Conservation (phyloP, 2,329 filamentous ascomycete genomes). For the Cercospora sesami region DNA sequence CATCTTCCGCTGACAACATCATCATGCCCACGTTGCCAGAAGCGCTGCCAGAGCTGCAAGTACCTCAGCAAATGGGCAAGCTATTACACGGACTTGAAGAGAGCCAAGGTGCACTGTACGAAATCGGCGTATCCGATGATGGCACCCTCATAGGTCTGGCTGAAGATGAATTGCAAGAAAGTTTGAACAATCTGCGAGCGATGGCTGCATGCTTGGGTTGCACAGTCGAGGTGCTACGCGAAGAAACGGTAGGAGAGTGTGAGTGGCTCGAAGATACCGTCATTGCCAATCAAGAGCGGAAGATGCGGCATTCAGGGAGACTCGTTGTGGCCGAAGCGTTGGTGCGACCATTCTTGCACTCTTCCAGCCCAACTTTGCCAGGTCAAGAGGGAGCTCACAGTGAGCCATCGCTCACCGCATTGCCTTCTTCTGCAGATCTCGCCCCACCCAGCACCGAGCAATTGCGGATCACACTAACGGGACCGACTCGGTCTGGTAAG, state of each 20-base stretch:
- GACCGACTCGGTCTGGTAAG: slow-evolving; percentile 88
- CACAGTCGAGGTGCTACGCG: slow-evolving; percentile 74
- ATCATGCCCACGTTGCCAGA: slow-evolving; percentile 75
- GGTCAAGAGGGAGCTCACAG: slow-evolving; percentile 6
- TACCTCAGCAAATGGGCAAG: slow-evolving; percentile 54
- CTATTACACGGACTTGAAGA: slow-evolving; percentile 79
- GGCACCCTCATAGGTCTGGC: slow-evolving; percentile 85
- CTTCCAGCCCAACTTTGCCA: slow-evolving; percentile 25
- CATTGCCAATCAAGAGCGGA: slow-evolving; percentile 26
- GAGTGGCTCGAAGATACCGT: slow-evolving; percentile 62
- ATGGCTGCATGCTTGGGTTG: slow-evolving; percentile 96
- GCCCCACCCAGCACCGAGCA: slow-evolving; percentile 59
- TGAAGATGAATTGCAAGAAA: slow-evolving; percentile 89
- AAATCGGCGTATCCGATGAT: slow-evolving; percentile 95
- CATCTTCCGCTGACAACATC: slow-evolving; percentile 72
- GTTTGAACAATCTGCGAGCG: slow-evolving; percentile 75
- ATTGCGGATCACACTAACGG: slow-evolving; percentile 81
- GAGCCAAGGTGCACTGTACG: slow-evolving; percentile 88
- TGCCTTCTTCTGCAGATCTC: slow-evolving; percentile 23
- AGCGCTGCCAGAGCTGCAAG: slow-evolving; percentile 59
- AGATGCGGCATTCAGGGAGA: slow-evolving; percentile 50
- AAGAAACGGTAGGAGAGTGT: slow-evolving; percentile 81
- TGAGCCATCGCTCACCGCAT: slow-evolving; percentile 9
- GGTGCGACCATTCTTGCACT: slow-evolving; percentile 65
- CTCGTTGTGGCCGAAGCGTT: slow-evolving; percentile 89